Base-by-base conservation (phyloP, 2,329 filamentous ascomycete genomes). In the Blastomyces parvus region DNA sequence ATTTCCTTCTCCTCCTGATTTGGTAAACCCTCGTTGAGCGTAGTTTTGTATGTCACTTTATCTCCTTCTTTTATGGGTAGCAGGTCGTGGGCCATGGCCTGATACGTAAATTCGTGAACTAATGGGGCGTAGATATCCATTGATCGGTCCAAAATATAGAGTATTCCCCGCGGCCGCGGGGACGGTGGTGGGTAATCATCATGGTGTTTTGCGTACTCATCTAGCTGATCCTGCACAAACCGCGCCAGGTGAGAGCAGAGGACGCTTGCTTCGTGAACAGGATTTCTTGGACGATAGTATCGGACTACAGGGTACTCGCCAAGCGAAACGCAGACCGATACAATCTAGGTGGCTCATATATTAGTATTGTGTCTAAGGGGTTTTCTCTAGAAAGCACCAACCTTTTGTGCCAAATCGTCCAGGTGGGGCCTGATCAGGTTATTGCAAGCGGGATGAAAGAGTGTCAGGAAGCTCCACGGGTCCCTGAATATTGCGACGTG, bases 81-180 rank as follows among this genome's bases (percentile, higher is more conserved):
- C 9, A 99, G 80, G 73, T 99, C 94, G 74, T 97, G 90, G 3
- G 91, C 93, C 93, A 99, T 97, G 60, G 94, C 91, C 76, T 99
- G 94, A 74, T 97, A 99, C 14, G 94, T 97, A 73, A 99, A 97
- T 71, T 99, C 94, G 76, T 99, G 94, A 3, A 97, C 73, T 13
- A 97, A 78, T 0, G 94, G 94, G 0, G 93, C 87, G 78, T 88
- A 86, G 3, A 97, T 77, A 74, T 99, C 94, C 88, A 99, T 94
- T 8, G 91, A 90, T 66, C 94, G 85, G 74, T 97, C 94, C 0
- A 91, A 90, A 65, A 99, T 88, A 70, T 96, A 81, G 0, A 99
- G 83, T 0, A 91, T 85, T 48, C 90, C 90, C 67, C 90, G 88
- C 7, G 92, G 93, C 61, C 93, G 82, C 60, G 86, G 83, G 3